Base-by-base conservation (phyloP, 106 monocot species). In the Iris macrosiphon region DNA sequence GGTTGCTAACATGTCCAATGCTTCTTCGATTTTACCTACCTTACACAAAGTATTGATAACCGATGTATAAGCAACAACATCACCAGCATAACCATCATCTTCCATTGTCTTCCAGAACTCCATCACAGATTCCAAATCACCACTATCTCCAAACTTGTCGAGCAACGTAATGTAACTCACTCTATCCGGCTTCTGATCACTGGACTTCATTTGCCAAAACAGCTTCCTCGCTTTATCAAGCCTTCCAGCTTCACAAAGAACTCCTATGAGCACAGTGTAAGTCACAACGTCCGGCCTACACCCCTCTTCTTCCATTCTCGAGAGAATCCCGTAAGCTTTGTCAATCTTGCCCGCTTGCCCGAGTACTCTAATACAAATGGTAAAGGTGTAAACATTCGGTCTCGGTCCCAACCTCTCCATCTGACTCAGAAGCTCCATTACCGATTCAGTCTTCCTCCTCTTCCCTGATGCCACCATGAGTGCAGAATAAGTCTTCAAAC, bases 321-420 rank as follows among this genome's bases (percentile, higher is more conserved):
- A 47, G 3, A 98, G 69, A 70, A 98, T 25, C 14, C 45, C 51
- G 38, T 63, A 83, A 35, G 87, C 96, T 17, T 76, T 82, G 33
- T 87, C 67, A 2, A 91, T 55, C 52, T 55, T 77, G 20, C 80
- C 83, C n/a, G 72, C 71, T 35, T 78, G 76, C 24, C 96, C 90
- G 21, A 98, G 79, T 7, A 83, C 75, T 56, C 75, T 69, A 37
- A 98, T 87, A 67, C 90, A 98, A 52, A 98, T 98, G 31, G 90
- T 98, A 32, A 77, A 98, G 19, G 90, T 98, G 57, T 91, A 98
- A 3, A 98, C 80, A 63, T 98, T 98, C 1, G 87, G 96, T 43
- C 55, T 83, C 62, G 87, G 68, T 2, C 96, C 90, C 27, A 75
- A 55, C 9, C 17, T 16, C 67, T 87, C 69, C 96, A 98, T 98